Evolutionary conservation across 495 filamentous ascomycete genomes (phyloP).

Genomic region (Penicillium soppii): DNA sequence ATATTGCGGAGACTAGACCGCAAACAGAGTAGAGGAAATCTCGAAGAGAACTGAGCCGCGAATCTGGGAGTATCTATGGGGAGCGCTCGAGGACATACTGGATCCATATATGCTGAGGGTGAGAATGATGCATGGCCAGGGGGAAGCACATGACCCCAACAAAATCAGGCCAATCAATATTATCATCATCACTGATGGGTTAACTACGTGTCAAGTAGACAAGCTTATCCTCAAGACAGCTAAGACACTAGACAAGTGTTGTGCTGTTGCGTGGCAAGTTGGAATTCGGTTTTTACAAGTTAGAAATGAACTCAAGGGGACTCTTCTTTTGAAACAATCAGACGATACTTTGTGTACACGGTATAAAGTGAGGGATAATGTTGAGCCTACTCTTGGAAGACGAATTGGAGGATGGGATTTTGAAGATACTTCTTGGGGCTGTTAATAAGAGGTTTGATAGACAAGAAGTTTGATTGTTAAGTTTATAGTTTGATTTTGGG

Average conservation of each 20-base stretch:
- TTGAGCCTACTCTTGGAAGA: constrained; percentile 83
- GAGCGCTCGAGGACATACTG: constrained; percentile 72
- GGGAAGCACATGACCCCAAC: constrained; percentile 31
- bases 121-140: constrained; percentile 38
- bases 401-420: constrained; percentile 62
- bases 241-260: constrained; percentile 64
- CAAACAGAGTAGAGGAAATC: no score
- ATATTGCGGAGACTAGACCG: no score
- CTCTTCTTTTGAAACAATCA: constrained; percentile 63
- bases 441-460: constrained; percentile 54
- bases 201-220: constrained; percentile 78
- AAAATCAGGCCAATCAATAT: constrained; percentile 82
- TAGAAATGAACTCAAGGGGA: constrained; percentile 67
- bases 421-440: constrained; percentile 81
- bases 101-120: constrained; percentile 61
- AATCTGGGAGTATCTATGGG: no score
- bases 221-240: constrained; percentile 66
- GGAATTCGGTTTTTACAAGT: constrained; percentile 98
- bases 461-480: no score
- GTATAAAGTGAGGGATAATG: constrained; percentile 75
- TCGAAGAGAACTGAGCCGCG: no score
- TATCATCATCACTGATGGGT: constrained; percentile 91
- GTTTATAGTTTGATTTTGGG: no score
- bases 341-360: constrained; percentile 69
- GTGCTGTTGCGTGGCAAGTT: constrained; percentile 80